A percentile compares a stretch with the other conserved stretches of the same genome.
Evolutionary conservation across 805 yeast species (phyloP).

Genomic region (Clavispora asparagi): DNA sequence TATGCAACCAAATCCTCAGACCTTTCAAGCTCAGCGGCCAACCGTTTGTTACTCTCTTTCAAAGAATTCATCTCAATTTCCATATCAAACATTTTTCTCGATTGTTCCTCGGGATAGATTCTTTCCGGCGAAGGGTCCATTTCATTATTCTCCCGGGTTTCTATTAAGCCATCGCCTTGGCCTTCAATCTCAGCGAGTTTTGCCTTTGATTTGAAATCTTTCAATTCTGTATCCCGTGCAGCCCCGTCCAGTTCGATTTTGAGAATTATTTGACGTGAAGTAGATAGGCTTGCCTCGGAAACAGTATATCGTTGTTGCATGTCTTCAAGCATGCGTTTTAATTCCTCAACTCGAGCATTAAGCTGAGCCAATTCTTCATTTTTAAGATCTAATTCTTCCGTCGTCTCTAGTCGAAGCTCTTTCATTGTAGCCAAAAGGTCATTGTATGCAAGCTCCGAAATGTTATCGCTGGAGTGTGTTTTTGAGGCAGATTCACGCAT

Average conservation of each 20-base stretch:
- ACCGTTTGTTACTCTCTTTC: conserved; percentile 16
- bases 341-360: not conserved
- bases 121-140: not conserved
- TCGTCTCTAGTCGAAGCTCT: conserved; percentile 10
- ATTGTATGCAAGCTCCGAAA: not conserved
- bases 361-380: not conserved
- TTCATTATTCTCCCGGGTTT: no score
- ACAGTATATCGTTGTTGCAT: not conserved
- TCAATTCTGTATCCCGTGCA: not conserved
- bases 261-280: not conserved
- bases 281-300: not conserved
- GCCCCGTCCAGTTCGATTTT: not conserved
- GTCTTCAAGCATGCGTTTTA: not conserved
- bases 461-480: not conserved
- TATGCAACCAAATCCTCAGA: conserved; percentile 11
- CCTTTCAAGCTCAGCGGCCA: conserved; percentile 15
- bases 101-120: not conserved
- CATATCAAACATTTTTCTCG: not conserved
- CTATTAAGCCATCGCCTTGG: not conserved
- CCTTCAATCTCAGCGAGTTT: not conserved
- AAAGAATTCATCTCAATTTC: conserved; percentile 8
- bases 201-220: not conserved
- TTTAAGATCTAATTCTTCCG: not conserved
- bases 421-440: conserved; percentile 4
- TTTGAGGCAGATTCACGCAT: not conserved